A percentile compares a stretch with the other conserved stretches of the same genome.
These are phyloP conservation scores for Chiua virens DNA, from an alignment of 768 basidiomycete genomes.

Conservation along the genomic window DNA sequence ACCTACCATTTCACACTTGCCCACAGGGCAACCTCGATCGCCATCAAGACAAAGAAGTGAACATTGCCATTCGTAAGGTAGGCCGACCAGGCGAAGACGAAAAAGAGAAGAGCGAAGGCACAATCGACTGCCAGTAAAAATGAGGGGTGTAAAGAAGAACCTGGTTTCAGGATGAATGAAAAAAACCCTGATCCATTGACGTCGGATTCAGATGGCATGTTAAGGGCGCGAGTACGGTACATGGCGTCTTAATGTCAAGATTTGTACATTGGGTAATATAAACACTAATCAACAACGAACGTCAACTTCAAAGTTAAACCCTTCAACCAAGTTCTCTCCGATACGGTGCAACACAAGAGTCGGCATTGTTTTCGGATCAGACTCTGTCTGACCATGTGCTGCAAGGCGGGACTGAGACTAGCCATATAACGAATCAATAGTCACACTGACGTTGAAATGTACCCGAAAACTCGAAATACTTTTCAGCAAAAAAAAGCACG, in stretches of 20 bases:
- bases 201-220: conserved; percentile 24
- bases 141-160: conserved; percentile 71
- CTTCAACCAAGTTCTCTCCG: background rate
- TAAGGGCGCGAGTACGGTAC: background rate
- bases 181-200: conserved; percentile 38
- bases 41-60: conserved; percentile 67
- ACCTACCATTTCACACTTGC: conserved; percentile 78
- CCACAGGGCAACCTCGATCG: conserved; percentile 70
- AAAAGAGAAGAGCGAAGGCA: conserved; percentile 55
- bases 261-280: too few relatives aligned
- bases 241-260: too few relatives aligned
- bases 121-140: conserved; percentile 66
- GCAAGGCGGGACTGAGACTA: conserved; percentile 1
- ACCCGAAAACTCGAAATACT: conserved; percentile 56
- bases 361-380: background rate
- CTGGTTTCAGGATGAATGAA: conserved; percentile 63
- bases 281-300: conserved; percentile 22
- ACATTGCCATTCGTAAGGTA: conserved; percentile 61
- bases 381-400: conserved; percentile 12
- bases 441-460: conserved; percentile 44
- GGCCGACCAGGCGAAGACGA: conserved; percentile 58
- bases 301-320: too few relatives aligned
- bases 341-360: conserved; percentile 14
- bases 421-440: background rate
- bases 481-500: conserved; percentile 43